Evolutionary conservation across 176 grass and related monocot genomes (phyloP).

Genomic region (Oryza glumipatula): DNA sequence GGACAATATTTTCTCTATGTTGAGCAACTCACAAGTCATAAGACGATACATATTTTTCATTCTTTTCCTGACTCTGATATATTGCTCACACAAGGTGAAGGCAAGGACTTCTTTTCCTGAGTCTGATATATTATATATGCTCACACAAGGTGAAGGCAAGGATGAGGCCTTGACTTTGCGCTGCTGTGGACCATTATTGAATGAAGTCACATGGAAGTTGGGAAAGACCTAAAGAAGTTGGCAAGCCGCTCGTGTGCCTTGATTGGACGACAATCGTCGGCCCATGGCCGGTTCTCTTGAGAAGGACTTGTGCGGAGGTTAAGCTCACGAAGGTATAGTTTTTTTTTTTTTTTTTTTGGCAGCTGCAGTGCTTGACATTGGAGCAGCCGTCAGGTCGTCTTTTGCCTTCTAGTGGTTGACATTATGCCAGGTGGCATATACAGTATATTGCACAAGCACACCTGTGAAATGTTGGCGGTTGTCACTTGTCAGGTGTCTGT

Average conservation of each 20-base stretch:
- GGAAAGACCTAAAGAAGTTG: constrained; percentile 30
- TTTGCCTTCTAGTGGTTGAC: neutral
- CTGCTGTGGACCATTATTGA: constrained; percentile 33
- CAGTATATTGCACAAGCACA: neutral
- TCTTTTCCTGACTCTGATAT: constrained; percentile 6
- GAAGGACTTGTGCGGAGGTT: constrained; percentile 27
- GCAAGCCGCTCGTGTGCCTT: constrained; percentile 51
- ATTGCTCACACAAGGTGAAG: neutral
- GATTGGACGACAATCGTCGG: constrained; percentile 38
- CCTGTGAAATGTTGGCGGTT: constrained; percentile 6
- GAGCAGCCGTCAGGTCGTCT: neutral
- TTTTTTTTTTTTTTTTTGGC: neutral
- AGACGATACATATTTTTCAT: constrained; percentile 16
- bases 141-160: constrained; percentile 6
- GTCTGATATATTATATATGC: neutral
- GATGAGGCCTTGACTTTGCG: constrained; percentile 32
- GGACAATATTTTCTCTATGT: constrained; percentile 6
- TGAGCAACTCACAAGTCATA: constrained; percentile 30
- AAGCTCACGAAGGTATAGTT: neutral
- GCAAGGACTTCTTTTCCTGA: constrained; percentile 2
- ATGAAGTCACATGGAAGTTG: constrained; percentile 54
- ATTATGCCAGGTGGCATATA: constrained; percentile 6
- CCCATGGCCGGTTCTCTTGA: constrained; percentile 30
- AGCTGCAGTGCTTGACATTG: constrained; percentile 10
- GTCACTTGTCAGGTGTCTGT: neutral